Base-by-base conservation (phyloP, 352 stramenopile species). In the Pythium plurisporium region DNA sequence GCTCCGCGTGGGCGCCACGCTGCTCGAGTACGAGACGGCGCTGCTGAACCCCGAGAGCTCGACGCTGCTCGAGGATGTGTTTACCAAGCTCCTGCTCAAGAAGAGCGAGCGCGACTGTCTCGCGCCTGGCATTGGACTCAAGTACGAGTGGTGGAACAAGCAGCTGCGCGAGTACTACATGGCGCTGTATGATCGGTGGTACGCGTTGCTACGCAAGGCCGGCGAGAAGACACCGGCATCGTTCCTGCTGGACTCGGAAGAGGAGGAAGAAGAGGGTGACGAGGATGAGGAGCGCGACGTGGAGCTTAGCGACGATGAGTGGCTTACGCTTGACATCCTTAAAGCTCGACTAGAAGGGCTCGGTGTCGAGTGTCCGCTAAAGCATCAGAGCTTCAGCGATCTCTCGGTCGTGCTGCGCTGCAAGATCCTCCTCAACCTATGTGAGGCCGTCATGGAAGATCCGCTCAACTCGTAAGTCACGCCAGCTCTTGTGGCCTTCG, bases 91-190 rank as follows among this genome's bases (percentile, higher is more conserved):
- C 11, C 46, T 94, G 58, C 71, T 92, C 6, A 86, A 87, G 59
- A 91, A 94, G 57, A 91, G 79, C 53, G 82, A 92, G 59, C 79
- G 84, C 27, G 76, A 82, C 25, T 89, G 78, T 53, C 55, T 92
- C n/a, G 77, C 71, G 19, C 74, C 79, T 33, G 84, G 84, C 17
- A 80, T 91, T 29, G 82, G 82, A 2, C 80, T 94, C 41, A 87
- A 89, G 70, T 94, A 94, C 59, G 80, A 91, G 63, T 92, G 82
- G 82, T 94, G 84, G 84, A 91, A 88, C 72, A 90, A 91, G 59
- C 84, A 91, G 53, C 66, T 94, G 55, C 76, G 78, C 9, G 75
- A 88, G 55, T 89, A 91, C 68, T 94, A 92, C 67, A 72, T 86
- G 54, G 72, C 73, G 37, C 69, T 89, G 67, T 94, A 94, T 67